A percentile compares a stretch with the other conserved stretches of the same genome.
Conservation (phyloP, 176 grass and related monocot genomes). For the Lolium perenne region DNA sequence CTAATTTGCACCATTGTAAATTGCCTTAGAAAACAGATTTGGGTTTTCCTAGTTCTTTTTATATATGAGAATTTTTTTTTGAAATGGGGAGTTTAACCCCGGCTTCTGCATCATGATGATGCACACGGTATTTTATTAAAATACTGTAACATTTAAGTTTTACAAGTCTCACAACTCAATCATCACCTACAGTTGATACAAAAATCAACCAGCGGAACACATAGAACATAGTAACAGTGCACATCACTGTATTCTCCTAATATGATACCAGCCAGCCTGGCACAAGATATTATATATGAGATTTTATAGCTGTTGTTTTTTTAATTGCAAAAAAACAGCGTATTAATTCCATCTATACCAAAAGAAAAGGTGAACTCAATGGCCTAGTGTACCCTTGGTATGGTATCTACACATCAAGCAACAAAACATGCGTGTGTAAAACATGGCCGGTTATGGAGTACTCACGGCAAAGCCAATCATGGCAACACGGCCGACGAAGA, state of each 20-base stretch:
- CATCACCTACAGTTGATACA: too few species aligned
- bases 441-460: neutral
- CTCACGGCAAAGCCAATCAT: slow-evolving; percentile 99
- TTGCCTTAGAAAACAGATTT: neutral
- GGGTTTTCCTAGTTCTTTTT: neutral
- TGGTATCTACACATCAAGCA: neutral
- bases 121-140: too few species aligned
- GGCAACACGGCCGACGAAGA: slow-evolving; percentile 95
- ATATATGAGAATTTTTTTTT: neutral
- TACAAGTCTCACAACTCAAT: too few species aligned
- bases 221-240: too few species aligned
- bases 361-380: neutral
- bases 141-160: too few species aligned
- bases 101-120: too few species aligned
- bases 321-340: neutral
- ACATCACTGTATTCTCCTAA: too few species aligned
- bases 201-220: too few species aligned
- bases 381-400: neutral
- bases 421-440: neutral
- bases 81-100: too few species aligned
- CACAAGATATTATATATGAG: neutral
- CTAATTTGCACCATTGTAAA: neutral
- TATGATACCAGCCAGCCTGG: too few species aligned
- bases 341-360: neutral
- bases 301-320: neutral